Evolutionary conservation across 106 monocot genomes (phyloP).

Genomic region (Dioscorea dumetorum): DNA sequence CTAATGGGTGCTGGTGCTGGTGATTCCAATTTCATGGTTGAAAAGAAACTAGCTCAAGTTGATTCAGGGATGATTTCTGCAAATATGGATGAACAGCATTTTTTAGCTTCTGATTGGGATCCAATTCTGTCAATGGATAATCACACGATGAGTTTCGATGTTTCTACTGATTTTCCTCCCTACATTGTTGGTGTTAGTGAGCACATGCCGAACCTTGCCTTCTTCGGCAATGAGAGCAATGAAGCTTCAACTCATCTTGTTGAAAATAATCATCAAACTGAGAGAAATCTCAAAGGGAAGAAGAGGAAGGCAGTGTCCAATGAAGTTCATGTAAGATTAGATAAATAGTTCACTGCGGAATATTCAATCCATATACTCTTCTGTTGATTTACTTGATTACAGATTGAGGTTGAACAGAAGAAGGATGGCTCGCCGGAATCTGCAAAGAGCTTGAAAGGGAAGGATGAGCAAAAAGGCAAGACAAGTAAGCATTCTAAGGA

Average conservation of each 20-base stretch:
- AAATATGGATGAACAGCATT: background rate
- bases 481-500: constrained; percentile 24
- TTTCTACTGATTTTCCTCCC: background rate
- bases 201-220: background rate
- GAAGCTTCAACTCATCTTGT: constrained; percentile 4
- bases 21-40: background rate
- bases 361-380: too few species aligned
- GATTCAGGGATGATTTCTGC: constrained; percentile 6
- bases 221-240: constrained; percentile 11
- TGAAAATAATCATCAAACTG: constrained; percentile 15
- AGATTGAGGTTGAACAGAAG: constrained; percentile 19
- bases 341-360: background rate
- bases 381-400: background rate
- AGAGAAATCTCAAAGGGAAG: constrained; percentile 24
- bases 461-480: constrained; percentile 29
- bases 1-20: constrained; percentile 5
- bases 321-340: constrained; percentile 11
- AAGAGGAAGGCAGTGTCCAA: constrained; percentile 36
- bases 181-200: constrained; percentile 6
- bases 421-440: constrained; percentile 16
- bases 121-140: constrained; percentile 2
- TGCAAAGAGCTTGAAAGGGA: constrained; percentile 12
- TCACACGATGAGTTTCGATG: constrained; percentile 18
- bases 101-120: constrained; percentile 18
- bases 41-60: background rate